A percentile compares a stretch with the other conserved stretches of the same genome.
These are phyloP conservation scores for Aspergillus incahuasiensis DNA, from an alignment of 495 filamentous ascomycete genomes.

Conservation along the genomic window DNA sequence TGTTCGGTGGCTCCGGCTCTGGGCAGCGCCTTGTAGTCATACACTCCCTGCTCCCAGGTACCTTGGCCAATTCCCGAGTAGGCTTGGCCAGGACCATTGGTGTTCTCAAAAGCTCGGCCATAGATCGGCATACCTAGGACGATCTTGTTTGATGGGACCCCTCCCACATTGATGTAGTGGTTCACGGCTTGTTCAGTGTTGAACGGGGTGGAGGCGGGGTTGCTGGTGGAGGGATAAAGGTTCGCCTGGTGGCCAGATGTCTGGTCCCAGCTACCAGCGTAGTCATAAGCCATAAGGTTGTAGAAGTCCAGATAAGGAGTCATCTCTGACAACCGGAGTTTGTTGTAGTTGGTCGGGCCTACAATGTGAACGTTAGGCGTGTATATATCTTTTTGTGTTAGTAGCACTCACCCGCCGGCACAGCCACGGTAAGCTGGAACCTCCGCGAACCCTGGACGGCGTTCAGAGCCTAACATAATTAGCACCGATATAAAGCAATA, in stretches of 20 bases:
- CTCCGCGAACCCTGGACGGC: conserved; percentile 52
- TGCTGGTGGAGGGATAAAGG: conserved; percentile 51
- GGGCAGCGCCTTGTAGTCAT: conserved; percentile 70
- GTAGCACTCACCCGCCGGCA: conserved; percentile 37
- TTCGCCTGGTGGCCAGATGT: conserved; percentile 79
- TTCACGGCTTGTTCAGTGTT: conserved; percentile 40
- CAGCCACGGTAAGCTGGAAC: conserved; percentile 76
- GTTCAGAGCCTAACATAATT: conserved; percentile 48
- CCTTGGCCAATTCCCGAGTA: conserved; percentile 65
- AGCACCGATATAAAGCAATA: not conserved
- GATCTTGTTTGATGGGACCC: conserved; percentile 65
- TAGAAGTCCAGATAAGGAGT: conserved; percentile 75
- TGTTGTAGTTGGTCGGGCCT: conserved; percentile 59
- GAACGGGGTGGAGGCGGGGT: conserved; percentile 56
- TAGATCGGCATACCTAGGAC: conserved; percentile 86
- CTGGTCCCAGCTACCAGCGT: conserved; percentile 70
- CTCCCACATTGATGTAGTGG: conserved; percentile 56
- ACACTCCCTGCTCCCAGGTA: conserved; percentile 74
- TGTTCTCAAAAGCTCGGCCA: conserved; percentile 74
- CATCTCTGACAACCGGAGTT: conserved; percentile 64
- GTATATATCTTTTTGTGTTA: not conserved
- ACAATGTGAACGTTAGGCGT: not conserved
- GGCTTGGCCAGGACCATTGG: conserved; percentile 63
- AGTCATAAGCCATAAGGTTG: conserved; percentile 80
- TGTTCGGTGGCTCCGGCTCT: conserved; percentile 37